phyloP scores from a whole-genome alignment of 2,329 filamentous ascomycete species.

The Fusarium lateritium region DNA sequence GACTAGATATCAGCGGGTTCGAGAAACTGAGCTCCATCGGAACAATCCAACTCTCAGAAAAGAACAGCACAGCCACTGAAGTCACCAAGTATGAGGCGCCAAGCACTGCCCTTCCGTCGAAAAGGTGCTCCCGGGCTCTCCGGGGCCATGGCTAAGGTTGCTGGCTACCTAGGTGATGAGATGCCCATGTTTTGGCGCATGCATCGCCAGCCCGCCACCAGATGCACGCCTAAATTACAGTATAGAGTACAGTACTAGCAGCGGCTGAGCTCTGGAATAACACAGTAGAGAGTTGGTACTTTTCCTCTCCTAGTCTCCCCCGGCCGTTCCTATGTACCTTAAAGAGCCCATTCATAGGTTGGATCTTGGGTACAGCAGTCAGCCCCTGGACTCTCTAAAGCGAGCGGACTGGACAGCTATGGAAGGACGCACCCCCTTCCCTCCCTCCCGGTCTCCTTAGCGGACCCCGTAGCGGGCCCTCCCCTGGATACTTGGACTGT shows the following conservation, averaged over 20 bases:
- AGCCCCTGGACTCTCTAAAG: constrained; percentile 5
- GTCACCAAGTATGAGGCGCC: not conserved
- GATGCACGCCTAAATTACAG: constrained; percentile 21
- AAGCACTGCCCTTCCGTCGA: constrained; percentile 9
- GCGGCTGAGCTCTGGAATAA: constrained; percentile 5
- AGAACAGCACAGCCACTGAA: constrained; percentile 32
- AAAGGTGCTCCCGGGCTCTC: constrained; percentile 26
- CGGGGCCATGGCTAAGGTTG: constrained; percentile 15
- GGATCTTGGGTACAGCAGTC: constrained; percentile 3
- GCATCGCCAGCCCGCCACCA: constrained; percentile 18
- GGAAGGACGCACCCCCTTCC: constrained; percentile 24
- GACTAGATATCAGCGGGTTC: constrained; percentile 20
- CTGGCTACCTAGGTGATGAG: constrained; percentile 20
- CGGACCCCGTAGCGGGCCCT: constrained; percentile 43
- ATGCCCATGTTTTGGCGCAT: too few species aligned
- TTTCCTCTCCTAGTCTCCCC: too few species aligned
- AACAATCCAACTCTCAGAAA: not conserved
- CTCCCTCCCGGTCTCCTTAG: constrained; percentile 36
- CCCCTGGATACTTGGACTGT: constrained; percentile 8
- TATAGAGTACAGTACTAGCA: constrained; percentile 3
- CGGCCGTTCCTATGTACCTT: not conserved
- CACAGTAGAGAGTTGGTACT: constrained; percentile 12
- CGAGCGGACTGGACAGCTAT: not conserved
- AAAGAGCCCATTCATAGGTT: not conserved
- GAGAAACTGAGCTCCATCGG: not conserved